These are phyloP conservation scores for Inga leiocalycina DNA, from an alignment of 306 rosid species.

Conservation along the genomic window DNA sequence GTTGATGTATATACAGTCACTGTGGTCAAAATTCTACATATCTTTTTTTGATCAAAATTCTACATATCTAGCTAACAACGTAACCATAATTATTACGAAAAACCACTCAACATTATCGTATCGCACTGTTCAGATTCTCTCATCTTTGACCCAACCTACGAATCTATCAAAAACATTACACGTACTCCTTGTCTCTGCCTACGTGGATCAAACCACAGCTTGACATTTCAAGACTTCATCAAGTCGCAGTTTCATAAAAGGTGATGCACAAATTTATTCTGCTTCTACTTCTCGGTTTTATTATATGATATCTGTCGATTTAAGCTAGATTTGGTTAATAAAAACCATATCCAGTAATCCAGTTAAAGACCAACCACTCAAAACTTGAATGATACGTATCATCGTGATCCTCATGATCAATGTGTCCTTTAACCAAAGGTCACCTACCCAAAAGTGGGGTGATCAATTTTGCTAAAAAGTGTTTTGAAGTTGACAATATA, in stretches of 20 bases:
- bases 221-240: slow-evolving; percentile 21
- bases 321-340: background rate
- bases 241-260: background rate
- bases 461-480: slow-evolving; percentile 18
- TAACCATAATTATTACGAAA: slow-evolving; percentile 40
- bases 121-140: slow-evolving; percentile 36
- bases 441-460: slow-evolving; percentile 48
- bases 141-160: slow-evolving; percentile 38
- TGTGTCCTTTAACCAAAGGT: slow-evolving; percentile 30
- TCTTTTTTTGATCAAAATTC: slow-evolving; percentile 41
- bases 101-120: slow-evolving; percentile 34
- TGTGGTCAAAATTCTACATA: slow-evolving; percentile 45
- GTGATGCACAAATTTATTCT: background rate
- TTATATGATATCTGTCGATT: background rate
- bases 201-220: slow-evolving; percentile 38
- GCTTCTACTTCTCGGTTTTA: background rate
- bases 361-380: slow-evolving; percentile 25
- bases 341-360: slow-evolving; percentile 9
- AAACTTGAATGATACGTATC: background rate
- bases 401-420: background rate
- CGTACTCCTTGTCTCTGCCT: background rate
- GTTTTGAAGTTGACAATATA: background rate
- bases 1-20: slow-evolving; percentile 36
- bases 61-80: slow-evolving; percentile 38
- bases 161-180: slow-evolving; percentile 24